Base-by-base conservation (phyloP, 75 land plant genomes). In the Chamaecyparis obtusa region DNA sequence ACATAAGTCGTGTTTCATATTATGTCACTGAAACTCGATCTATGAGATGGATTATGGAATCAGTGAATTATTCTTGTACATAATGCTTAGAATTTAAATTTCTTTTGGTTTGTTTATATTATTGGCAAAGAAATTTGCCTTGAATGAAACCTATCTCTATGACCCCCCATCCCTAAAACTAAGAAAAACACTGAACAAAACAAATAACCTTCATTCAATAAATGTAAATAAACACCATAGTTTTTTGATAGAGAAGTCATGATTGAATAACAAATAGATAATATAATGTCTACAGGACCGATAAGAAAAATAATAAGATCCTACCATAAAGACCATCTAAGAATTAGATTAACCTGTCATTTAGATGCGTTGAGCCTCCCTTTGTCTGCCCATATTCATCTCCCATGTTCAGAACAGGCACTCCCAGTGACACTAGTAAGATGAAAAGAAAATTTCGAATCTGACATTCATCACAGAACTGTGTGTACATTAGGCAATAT, bases 321-420 rank as follows among this genome's bases (percentile, higher is more conserved):
- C 81, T 81, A 5, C 15, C 0, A 10, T n/a, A 81, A 27, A 81
- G 30, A 46, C n/a, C 51, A 81, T 44, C 51, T 81, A 11, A n/a
- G 48, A 44, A 46, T 44, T 49, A 81, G 30, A 81, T 46, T 81
- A 27, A 84, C 80, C 92, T 92, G 48, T 87, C 88, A 87, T 57
- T 87, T 67, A 91, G 88, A 41, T 84, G 85, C 14, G 87, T 86
- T 54, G 91, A 92, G 4, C 99, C 99, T 27, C 93, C 94, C 56
- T 93, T 89, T n/a, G 99, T 92, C 37, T 92, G 93, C 36, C 97
- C 99, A 89, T 91, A 95, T 75, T 98, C 99, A 91, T 98, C 99
- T 55, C 99, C 99, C 99, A 98, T 97, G 84, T 95, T 98, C 5
- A 98, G 90, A 43, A 98, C 92, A 49, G 99, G 99, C 84, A 94